Base-by-base conservation (phyloP, 257 asterid species). In the Plantago major region DNA sequence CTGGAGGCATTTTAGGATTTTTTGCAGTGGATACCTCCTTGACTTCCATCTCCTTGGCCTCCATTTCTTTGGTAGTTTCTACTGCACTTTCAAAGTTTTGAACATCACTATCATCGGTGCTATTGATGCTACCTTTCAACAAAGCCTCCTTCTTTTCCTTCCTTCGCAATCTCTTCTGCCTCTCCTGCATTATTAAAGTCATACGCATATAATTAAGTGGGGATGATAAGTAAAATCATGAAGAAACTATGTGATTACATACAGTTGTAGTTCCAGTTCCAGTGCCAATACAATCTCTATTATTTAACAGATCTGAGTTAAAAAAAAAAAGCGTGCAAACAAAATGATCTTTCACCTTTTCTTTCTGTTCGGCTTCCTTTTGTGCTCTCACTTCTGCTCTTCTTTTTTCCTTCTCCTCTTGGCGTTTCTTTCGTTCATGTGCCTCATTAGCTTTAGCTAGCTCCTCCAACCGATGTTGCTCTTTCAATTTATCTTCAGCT, bases 351-450 rank as follows among this genome's bases (percentile, higher is more conserved):
- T 60, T 71, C 46, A 91, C 98, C 95, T 88, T 91, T 76, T 88
- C 96, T 72, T 65, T 86, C 58, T 76, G 82, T 76, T 88, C 98
- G 19, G 96, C 94, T 76, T 88, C 98, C 73, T 82, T 91, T 72
- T 73, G 94, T 16, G 89, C 80, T 67, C 81, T 82, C 75, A 85
- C 60, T 58, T 88, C 89, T 37, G 94, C 96, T 74, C 94, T 79
- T 69, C 66, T 59, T 64, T 79, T 94, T 47, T 82, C 78, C 76
- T 91, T 85, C 83, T 88, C 95, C 3, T 86, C 88, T 66, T 67
- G 77, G 67, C 85, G 78, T 74, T 77, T 86, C 82, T 92, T 92
- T 89, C 95, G 82, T 74, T 90, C 98, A 3, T 85, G 79, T 26
- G 97, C 99, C 76, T 86, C 96, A 30, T 78, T 70, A 55, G 97